phyloP scores from a whole-genome alignment of 192 early-diverging fungal species.

The Entomortierella chlamydospora region DNA sequence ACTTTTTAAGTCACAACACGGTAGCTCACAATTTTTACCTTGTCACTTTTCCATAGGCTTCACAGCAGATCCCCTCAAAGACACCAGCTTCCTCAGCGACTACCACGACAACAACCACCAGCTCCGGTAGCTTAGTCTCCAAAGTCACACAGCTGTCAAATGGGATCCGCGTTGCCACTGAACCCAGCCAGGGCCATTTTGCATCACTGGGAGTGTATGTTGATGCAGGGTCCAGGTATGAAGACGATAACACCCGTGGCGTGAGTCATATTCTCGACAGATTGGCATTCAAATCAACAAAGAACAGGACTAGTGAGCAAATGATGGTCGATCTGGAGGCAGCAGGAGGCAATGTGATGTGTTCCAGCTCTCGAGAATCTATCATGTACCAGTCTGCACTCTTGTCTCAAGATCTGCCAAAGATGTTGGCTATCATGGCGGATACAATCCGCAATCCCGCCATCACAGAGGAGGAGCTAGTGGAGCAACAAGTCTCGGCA shows the following conservation, averaged over 20 bases:
- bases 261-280: slow-evolving; percentile 90
- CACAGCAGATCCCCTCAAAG: slow-evolving; percentile 13
- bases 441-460: slow-evolving; percentile 84
- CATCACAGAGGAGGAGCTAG: slow-evolving; percentile 82
- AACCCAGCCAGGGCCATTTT: slow-evolving; percentile 90
- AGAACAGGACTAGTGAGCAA: slow-evolving; percentile 71
- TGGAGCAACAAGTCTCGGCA: slow-evolving; percentile 80
- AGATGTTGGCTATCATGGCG: slow-evolving; percentile 79
- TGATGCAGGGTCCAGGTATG: slow-evolving; percentile 91
- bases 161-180: slow-evolving; percentile 88
- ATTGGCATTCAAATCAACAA: slow-evolving; percentile 94
- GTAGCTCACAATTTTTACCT: too few relatives aligned
- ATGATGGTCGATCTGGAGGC: slow-evolving; percentile 84
- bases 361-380: slow-evolving; percentile 89
- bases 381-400: slow-evolving; percentile 97
- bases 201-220: slow-evolving; percentile 90
- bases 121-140: slow-evolving; percentile 10
- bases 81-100: background rate
- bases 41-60: too few relatives aligned
- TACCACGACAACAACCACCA: background rate
- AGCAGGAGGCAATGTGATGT: slow-evolving; percentile 91
- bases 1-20: too few relatives aligned
- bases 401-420: slow-evolving; percentile 83
- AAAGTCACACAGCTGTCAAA: slow-evolving; percentile 87
- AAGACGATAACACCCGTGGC: slow-evolving; percentile 75